phyloP scores from a whole-genome alignment of 1,284 basidiomycete genomes.

The Austropuccinia psidii region DNA sequence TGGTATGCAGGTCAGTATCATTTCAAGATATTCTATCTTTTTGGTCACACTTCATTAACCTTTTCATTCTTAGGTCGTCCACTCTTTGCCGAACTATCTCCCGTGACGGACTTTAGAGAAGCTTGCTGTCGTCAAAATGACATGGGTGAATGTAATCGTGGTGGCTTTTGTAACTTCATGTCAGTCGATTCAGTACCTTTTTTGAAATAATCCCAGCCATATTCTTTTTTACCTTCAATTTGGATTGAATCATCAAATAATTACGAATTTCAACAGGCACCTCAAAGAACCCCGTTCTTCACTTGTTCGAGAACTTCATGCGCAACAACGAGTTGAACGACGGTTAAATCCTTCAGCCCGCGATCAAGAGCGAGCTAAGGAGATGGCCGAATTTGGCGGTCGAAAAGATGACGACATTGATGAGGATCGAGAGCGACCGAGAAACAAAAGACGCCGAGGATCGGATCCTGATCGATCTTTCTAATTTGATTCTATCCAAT shows the following conservation, averaged over 20 bases:
- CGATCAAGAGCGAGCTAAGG: constrained; percentile 40
- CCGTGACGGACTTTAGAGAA: constrained; percentile 97
- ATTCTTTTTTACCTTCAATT: background rate
- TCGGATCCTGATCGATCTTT: too few species aligned
- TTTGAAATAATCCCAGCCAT: background rate
- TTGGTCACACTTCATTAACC: background rate
- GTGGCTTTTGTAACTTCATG: constrained; percentile 41
- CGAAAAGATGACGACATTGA: too few species aligned
- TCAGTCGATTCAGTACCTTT: background rate
- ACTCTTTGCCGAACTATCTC: constrained; percentile 94
- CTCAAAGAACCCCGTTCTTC: constrained; percentile 43
- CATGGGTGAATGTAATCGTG: constrained; percentile 64
- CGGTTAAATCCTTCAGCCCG: constrained; percentile 49
- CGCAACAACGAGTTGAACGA: constrained; percentile 74
- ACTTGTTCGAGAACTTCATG: constrained; percentile 66
- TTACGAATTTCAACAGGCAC: constrained; percentile 13
- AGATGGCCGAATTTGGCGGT: constrained; percentile 42
- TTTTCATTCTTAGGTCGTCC: constrained; percentile 63
- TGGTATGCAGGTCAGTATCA: constrained; percentile 89
- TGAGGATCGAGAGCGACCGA: too few species aligned
- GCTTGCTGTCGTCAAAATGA: constrained; percentile 98
- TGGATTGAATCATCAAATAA: too few species aligned
- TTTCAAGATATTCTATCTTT: constrained; percentile 10
- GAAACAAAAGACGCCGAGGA: too few species aligned
- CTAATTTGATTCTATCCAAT: too few species aligned